Evolutionary conservation across 495 filamentous ascomycete species (phyloP).

Genomic region (Penicillium simplicissimum): DNA sequence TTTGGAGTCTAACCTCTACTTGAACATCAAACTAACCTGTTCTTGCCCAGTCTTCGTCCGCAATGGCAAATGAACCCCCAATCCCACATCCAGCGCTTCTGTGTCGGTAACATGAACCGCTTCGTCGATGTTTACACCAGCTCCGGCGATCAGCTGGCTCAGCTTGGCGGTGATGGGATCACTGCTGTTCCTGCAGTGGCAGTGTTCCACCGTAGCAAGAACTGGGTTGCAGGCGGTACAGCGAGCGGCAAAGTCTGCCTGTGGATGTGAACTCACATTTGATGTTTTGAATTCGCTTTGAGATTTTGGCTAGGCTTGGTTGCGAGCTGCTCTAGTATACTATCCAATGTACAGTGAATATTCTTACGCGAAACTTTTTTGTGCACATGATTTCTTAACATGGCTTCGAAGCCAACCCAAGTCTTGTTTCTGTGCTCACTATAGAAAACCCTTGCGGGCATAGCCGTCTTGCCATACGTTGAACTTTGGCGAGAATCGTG

Average conservation of each 20-base stretch:
- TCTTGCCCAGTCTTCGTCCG: constrained; percentile 71
- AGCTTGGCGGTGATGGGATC: constrained; percentile 84
- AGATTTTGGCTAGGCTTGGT: not conserved
- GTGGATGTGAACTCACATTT: constrained; percentile 66
- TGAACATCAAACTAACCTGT: constrained; percentile 2
- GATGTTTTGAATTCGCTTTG: not conserved
- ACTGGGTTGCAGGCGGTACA: constrained; percentile 93
- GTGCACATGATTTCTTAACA: too few species aligned
- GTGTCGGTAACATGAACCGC: constrained; percentile 96
- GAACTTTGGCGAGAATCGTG: too few species aligned
- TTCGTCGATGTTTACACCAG: constrained; percentile 88
- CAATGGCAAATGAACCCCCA: constrained; percentile 85
- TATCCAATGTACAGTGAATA: not conserved
- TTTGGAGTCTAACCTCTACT: not conserved
- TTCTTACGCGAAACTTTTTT: not conserved
- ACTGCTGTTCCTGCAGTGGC: constrained; percentile 93
- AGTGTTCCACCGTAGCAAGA: constrained; percentile 79
- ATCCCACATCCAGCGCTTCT: constrained; percentile 79
- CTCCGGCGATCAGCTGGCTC: constrained; percentile 83
- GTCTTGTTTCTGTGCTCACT: too few species aligned
- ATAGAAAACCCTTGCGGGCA: too few species aligned
- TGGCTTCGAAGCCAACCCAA: too few species aligned
- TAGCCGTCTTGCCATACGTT: too few species aligned
- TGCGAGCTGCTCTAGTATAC: not conserved
- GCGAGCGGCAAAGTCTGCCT: constrained; percentile 90